Conservation (phyloP, 139 green algal species). For the Coelastrella sp. region DNA sequence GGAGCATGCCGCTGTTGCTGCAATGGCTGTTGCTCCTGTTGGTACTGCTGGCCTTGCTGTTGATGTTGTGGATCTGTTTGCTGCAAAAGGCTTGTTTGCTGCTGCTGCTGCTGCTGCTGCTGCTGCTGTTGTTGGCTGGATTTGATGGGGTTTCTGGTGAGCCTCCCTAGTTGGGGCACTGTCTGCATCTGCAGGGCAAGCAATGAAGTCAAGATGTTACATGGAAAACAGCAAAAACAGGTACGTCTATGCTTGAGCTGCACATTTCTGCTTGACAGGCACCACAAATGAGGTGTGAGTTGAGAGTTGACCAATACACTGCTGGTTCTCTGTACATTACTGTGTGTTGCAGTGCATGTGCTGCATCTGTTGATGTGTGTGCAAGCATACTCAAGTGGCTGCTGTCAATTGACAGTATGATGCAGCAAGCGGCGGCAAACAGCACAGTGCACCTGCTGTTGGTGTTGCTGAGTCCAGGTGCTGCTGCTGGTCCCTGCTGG, state of each 20-base stretch:
- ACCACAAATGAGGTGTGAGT: too few relatives aligned
- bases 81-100: not conserved
- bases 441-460: not conserved
- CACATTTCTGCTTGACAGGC: too few relatives aligned
- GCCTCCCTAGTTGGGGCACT: too few relatives aligned
- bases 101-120: not conserved
- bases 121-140: not conserved
- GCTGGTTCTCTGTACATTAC: too few relatives aligned
- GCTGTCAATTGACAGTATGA: not conserved
- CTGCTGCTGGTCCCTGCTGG: slow-evolving; percentile 5
- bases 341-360: too few relatives aligned
- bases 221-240: too few relatives aligned
- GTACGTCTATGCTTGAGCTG: too few relatives aligned
- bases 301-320: too few relatives aligned
- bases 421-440: not conserved
- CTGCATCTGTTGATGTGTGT: too few relatives aligned
- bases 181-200: too few relatives aligned
- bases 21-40: not conserved
- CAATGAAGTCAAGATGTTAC: too few relatives aligned
- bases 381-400: not conserved
- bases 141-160: not conserved
- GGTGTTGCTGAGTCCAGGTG: not conserved
- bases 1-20: slow-evolving; percentile 8
- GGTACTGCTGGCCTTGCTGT: not conserved
- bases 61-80: not conserved